Base-by-base conservation (phyloP, 768 basidiomycete genomes). In the Russula earlei region DNA sequence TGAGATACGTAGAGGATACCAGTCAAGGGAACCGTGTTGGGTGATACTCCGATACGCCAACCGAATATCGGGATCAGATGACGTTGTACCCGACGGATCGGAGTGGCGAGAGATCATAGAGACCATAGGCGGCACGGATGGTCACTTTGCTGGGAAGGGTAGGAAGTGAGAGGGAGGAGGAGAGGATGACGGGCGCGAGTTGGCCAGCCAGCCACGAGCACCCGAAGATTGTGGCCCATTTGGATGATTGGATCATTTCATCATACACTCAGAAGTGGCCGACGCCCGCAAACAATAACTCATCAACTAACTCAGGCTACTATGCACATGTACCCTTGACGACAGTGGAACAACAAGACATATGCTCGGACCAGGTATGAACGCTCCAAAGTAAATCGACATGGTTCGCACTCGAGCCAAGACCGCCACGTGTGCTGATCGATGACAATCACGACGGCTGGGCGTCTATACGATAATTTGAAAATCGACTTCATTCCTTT, bases 11-110 rank as follows among this genome's bases (percentile, higher is more conserved):
- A 22, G 19, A 24, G 8, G 31, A 25, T 15, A 59, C 60, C 60
- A 61, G 38, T 61, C 52, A 12, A 61, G 52, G 10, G 60, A n/a
- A 24, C 60, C 60, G 8, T 54, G 36, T 24, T 50, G 57, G 17
- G 42, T 11, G 8, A 61, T 14, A 43, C 58, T 52, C 37, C 34
- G 56, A 47, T 61, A 61, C 14, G 57, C 47, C 52, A 54, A 50
- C 14, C 60, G 52, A 15, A 61, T 50, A 25, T 61, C 57, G 10
- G 57, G 19, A 36, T 61, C 56, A 1, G 34, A 37, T 7, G 52
- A 46, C 15, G 54, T 52, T 5, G 57, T 10, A n/a, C 49, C 49
- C 9, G 49, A 24, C 19, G 17, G 11, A 40, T 54, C 45, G 4
- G 47, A 12, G 3, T 34, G 29, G 14, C 57, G 57, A 44, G 52